Evolutionary conservation across 1,284 basidiomycete genomes (phyloP), one percentile per base, ranked within the genome.

Genomic region (Schizophyllum commune): DNA sequence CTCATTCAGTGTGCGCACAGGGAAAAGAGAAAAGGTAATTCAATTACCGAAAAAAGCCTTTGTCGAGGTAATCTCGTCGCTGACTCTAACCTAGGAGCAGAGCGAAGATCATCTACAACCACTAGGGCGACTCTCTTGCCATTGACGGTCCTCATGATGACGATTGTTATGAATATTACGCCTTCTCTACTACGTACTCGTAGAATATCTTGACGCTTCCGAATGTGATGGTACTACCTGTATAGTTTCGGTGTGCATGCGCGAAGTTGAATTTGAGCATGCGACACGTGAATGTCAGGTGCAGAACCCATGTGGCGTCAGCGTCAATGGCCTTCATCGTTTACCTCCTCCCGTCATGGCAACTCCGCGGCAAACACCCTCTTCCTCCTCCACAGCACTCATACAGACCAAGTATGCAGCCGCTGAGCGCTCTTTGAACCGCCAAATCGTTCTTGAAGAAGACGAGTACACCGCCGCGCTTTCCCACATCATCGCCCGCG

Each of bases 381-480:
- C 17, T 13, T 11, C 39, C 39, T 13, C 39, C 17, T 47, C 39
- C 8, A 4, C 39, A 11, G 39, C 39, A 2, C 9, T 47, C 39
- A 47, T 47, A 4, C 39, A 47, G 39, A 47, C 39, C 9, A 47
- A 47, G 13, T 11, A 47, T 17, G 39, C 39, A 11, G 8, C 39
- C 17, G 39, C 39, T 9, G 69, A 77, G 60, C 79, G 79, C 33
- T 91, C 89, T n/a, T 75, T 92, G 58, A 87, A 89, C 69, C 75
- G 77, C 20, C 90, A 92, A 69, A 69, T 79, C 6, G 79, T 92
- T n/a, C 83, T 92, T n/a, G 90, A 92, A 61, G 96, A 99, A 78
- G 95, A 98, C 67, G 92, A 94, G 69, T 99, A 99, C 72, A 96
- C 94, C 0, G 85, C 84, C 58, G 91, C 92, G 0, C 81, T 99